phyloP scores from a whole-genome alignment of 1,284 basidiomycete species.

The Pseudozyma sp. region DNA sequence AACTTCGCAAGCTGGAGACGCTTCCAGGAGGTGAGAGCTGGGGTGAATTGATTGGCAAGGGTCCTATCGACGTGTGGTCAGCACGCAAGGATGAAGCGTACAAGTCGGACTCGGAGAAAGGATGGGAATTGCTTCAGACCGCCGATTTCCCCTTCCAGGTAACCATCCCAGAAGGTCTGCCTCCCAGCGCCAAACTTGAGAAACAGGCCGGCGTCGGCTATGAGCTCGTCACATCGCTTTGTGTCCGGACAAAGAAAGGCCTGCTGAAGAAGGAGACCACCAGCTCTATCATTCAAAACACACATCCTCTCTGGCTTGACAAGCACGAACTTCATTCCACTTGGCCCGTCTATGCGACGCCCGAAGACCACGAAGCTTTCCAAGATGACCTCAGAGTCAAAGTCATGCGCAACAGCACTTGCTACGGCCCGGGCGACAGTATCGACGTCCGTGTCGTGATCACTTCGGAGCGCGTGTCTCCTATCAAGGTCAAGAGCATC shows the following conservation, averaged over 20 bases:
- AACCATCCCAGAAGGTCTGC: slow-evolving; percentile 62
- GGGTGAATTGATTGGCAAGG: slow-evolving; percentile 65
- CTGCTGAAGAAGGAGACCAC: slow-evolving; percentile 51
- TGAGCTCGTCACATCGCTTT: slow-evolving; percentile 65
- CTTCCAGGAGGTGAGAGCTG: slow-evolving; percentile 64
- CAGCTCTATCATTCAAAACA: slow-evolving; percentile 60
- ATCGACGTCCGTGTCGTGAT: slow-evolving; percentile 59
- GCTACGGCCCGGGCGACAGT: slow-evolving; percentile 60
- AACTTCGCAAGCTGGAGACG: slow-evolving; percentile 66
- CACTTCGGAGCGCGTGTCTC: slow-evolving; percentile 43
- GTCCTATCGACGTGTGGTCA: slow-evolving; percentile 64
- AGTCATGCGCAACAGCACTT: slow-evolving; percentile 55
- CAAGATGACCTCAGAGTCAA: slow-evolving; percentile 54
- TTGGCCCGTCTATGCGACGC: slow-evolving; percentile 63
- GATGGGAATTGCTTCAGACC: slow-evolving; percentile 54
- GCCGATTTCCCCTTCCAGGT: slow-evolving; percentile 61
- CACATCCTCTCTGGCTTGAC: slow-evolving; percentile 60
- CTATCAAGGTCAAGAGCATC: slow-evolving; percentile 64
- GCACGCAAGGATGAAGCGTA: slow-evolving; percentile 42
- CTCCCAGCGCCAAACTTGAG: slow-evolving; percentile 62
- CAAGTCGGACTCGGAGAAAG: slow-evolving; percentile 49
- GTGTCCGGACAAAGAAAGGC: slow-evolving; percentile 57
- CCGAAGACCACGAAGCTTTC: slow-evolving; percentile 51
- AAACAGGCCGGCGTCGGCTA: slow-evolving; percentile 64
- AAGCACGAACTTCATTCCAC: slow-evolving; percentile 68